These are phyloP conservation scores for Cylindrodendrum hubeiense DNA, from an alignment of 2,329 filamentous ascomycete genomes.

Conservation along the genomic window DNA sequence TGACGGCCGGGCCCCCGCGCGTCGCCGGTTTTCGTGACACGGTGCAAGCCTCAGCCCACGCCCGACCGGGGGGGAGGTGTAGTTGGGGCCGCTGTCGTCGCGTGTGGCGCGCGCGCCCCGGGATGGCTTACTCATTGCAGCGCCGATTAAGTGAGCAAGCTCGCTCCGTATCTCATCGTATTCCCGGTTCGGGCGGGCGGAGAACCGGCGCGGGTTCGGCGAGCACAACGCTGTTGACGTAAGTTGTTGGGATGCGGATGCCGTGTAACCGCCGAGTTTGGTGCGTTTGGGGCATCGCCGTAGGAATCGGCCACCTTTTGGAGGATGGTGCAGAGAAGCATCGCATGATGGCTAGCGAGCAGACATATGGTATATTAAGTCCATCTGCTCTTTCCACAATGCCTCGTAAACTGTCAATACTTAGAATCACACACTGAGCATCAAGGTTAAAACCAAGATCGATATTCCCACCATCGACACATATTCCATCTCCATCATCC, in stretches of 20 bases:
- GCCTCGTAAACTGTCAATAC: not conserved
- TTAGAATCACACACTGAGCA: not conserved
- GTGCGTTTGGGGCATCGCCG: not conserved
- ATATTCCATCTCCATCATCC: not conserved
- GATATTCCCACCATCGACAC: not conserved
- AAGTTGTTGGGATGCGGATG: not conserved
- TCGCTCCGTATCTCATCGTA: not conserved
- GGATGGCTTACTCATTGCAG: not conserved
- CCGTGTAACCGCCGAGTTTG: conserved; percentile 7
- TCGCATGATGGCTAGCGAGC: not conserved
- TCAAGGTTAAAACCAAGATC: not conserved
- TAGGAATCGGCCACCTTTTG: not conserved
- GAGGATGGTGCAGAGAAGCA: conserved; percentile 2
- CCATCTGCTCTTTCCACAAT: not conserved
- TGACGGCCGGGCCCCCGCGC: too few species aligned
- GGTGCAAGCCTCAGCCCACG: too few species aligned
- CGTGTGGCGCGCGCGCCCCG: not conserved
- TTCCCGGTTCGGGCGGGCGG: not conserved
- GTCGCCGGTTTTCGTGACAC: too few species aligned
- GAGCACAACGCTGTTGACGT: conserved; percentile 18
- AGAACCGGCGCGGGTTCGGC: conserved; percentile 14
- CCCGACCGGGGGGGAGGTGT: too few species aligned
- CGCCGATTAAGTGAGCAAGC: not conserved
- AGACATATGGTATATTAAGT: conserved; percentile 3
- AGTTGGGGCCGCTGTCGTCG: not conserved